Conservation (phyloP, 306 rosid species). For the Quercus ilex region DNA sequence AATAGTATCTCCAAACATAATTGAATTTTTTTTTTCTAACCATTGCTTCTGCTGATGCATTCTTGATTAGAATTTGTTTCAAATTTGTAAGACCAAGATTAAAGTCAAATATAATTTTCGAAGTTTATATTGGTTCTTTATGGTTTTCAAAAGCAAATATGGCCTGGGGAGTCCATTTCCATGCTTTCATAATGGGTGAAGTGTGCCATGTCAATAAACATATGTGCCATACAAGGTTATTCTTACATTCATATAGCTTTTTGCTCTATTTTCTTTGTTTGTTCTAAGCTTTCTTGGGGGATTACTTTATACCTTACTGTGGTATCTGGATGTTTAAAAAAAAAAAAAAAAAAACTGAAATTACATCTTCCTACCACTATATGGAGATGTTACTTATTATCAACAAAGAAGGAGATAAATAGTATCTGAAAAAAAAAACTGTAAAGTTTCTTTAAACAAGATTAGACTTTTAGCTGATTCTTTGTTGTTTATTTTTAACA, state of each 20-base stretch:
- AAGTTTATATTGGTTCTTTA: background rate
- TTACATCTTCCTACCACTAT: background rate
- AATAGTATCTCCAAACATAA: too few relatives aligned
- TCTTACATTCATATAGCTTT: background rate
- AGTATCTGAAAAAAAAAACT: background rate
- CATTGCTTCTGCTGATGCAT: background rate
- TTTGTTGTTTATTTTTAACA: too few relatives aligned
- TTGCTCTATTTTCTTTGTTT: background rate
- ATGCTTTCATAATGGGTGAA: background rate
- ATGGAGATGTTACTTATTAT: background rate
- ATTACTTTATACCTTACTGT: background rate
- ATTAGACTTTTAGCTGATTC: background rate
- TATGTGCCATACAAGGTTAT: background rate
- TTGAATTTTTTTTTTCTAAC: too few relatives aligned
- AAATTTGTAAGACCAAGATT: background rate
- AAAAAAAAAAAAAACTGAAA: background rate
- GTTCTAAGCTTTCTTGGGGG: background rate
- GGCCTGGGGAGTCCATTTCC: background rate
- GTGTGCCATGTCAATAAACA: background rate
- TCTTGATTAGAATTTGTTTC: background rate
- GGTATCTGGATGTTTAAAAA: background rate
- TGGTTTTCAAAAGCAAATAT: background rate
- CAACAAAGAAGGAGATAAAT: background rate
- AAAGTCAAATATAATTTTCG: background rate
- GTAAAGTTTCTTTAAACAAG: background rate